Evolutionary conservation across 73 alveolate species (phyloP), one percentile per base, ranked within the genome.

Genomic region (Paramecium sexaurelia): DNA sequence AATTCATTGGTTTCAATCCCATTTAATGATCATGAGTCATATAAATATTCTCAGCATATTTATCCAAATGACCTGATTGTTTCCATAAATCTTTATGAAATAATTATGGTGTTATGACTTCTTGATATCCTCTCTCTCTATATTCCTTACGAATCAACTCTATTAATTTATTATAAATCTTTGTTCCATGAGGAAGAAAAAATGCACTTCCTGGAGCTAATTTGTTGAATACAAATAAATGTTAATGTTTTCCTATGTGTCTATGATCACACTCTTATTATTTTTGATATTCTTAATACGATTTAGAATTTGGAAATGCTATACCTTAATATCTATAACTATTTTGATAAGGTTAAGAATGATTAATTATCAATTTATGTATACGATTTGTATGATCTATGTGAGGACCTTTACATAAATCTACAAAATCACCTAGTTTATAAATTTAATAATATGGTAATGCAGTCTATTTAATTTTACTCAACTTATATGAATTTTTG

Each of bases 1-100:
- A 99, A 96, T 99, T 99, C 99, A 99, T 99, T 39, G 99, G 99
- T 94, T 99, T 99, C 96, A 99, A 69, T 61, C 99, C 99, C 96
- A 97, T 97, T 93, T 95, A 96, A 84, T 97, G 99, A 66, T 97
- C 99, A 68, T 98, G 98, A 96, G 97, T 89, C 94, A 99, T 78
- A 93, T 96, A 99, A 97, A 99, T 94, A 96, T 97, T 98, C 61
- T 98, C 99, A 92, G 98, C 98, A 94, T 99, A 99, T 95, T 98
- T 98, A 92, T 98, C 98, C 95, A 98, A 98, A 97, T 99, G 99
- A 40, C 99, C 99, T 13, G 99, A 99, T 55, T 98, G 92, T 95
- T 98, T 95, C 99, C 99, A 99, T 39, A 98, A 96, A 61, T 97
- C 96, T 55, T 96, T 93, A 92, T 96, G 96, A 95, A 66, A 99